Evolutionary conservation across 1,139 yeast species (phyloP).

Genomic region (Arxiozyma bovina): DNA sequence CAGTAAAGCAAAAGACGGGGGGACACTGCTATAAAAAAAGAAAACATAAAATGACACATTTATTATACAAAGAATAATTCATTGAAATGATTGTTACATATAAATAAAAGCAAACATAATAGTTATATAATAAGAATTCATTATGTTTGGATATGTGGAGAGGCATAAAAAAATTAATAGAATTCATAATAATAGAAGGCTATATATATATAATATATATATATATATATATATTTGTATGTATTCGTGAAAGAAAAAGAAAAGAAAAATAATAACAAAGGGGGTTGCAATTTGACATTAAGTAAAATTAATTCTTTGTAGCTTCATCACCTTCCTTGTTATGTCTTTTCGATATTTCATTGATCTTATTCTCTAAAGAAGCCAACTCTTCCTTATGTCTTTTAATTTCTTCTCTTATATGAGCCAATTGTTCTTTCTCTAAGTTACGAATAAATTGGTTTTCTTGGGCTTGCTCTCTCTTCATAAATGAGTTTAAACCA

Average conservation of each 20-base stretch:
- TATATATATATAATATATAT: too few species aligned
- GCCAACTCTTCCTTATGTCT: conserved; percentile 40
- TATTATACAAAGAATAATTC: background rate
- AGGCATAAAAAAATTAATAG: too few species aligned
- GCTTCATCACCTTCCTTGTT: background rate
- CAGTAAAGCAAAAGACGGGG: too few species aligned
- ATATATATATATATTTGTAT: too few species aligned
- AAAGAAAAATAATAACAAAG: background rate
- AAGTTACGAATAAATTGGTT: conserved; percentile 52
- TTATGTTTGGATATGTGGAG: too few species aligned
- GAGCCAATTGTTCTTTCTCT: conserved; percentile 55
- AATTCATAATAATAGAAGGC: too few species aligned
- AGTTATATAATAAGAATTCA: background rate
- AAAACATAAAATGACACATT: background rate
- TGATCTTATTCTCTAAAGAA: conserved; percentile 31
- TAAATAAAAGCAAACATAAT: background rate
- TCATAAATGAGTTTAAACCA: conserved; percentile 22
- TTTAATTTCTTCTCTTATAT: conserved; percentile 43
- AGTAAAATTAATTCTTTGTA: background rate
- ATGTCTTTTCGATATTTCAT: conserved; percentile 15
- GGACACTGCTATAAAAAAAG: too few species aligned
- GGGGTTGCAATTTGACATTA: background rate
- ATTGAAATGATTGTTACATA: too few species aligned
- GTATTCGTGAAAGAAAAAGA: background rate
- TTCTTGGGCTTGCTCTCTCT: conserved; percentile 67